These are phyloP conservation scores for Diaporthe citri DNA, from an alignment of 2,329 filamentous ascomycete species.

Conservation along the genomic window DNA sequence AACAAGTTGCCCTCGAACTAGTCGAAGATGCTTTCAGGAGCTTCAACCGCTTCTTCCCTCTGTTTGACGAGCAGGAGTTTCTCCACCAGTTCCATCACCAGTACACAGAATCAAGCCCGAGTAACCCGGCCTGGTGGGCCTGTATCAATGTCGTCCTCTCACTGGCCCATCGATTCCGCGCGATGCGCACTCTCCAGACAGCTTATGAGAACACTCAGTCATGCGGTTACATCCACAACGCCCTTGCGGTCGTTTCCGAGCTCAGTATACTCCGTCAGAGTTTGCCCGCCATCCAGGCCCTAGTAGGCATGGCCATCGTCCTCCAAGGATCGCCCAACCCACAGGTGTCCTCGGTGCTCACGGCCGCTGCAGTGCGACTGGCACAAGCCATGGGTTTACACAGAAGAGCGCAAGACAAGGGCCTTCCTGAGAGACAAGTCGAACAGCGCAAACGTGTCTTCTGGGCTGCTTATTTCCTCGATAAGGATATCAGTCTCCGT, in stretches of 20 bases:
- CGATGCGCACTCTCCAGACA: slow-evolving; percentile 20
- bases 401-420: slow-evolving; percentile 37
- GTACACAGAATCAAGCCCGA: slow-evolving; percentile 34
- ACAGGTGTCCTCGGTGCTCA: slow-evolving; percentile 40
- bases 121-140: slow-evolving; percentile 44
- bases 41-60: neutral
- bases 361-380: slow-evolving; percentile 43
- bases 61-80: neutral
- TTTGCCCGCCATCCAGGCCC: slow-evolving; percentile 43
- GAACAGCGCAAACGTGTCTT: slow-evolving; percentile 53
- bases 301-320: slow-evolving; percentile 46
- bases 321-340: slow-evolving; percentile 45
- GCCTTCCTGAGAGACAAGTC: slow-evolving; percentile 23
- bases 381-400: slow-evolving; percentile 46
- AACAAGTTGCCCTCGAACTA: neutral
- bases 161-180: slow-evolving; percentile 41
- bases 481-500: slow-evolving; percentile 55
- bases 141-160: slow-evolving; percentile 45
- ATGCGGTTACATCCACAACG: slow-evolving; percentile 22
- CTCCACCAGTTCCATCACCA: slow-evolving; percentile 66
- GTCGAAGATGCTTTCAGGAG: neutral
- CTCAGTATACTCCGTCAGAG: neutral
- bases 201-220: slow-evolving; percentile 17
- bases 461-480: slow-evolving; percentile 56
- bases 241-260: neutral